A percentile compares a stretch with the other conserved stretches of the same genome.
phyloP scores from a whole-genome alignment of 2,329 filamentous ascomycete species.

The Diplodia mutila region DNA sequence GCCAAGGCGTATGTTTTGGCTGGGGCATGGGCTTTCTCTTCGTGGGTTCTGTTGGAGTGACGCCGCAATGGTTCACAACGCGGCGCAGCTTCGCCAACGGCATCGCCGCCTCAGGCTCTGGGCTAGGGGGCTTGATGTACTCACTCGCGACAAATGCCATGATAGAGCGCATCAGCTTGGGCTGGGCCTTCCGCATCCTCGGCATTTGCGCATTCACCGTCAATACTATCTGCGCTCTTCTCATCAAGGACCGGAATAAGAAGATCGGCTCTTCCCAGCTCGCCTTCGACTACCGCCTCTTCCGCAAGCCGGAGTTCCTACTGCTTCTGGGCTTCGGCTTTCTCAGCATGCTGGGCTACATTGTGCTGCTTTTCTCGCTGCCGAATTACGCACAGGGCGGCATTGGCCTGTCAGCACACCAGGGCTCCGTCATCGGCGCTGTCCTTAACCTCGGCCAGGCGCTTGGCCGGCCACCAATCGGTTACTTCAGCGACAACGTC shows the following conservation, averaged over 20 bases:
- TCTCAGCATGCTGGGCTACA: constrained; percentile 73
- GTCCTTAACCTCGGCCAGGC: constrained; percentile 70
- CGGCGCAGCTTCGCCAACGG: constrained; percentile 71
- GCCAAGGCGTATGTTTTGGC: constrained; percentile 77
- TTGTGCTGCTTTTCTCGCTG: constrained; percentile 76
- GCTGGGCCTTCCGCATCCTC: constrained; percentile 69
- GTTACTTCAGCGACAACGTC: constrained; percentile 70
- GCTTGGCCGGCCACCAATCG: constrained; percentile 71
- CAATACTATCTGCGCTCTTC: constrained; percentile 64
- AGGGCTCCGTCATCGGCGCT: constrained; percentile 73
- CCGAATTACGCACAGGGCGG: constrained; percentile 69
- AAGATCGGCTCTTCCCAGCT: constrained; percentile 48
- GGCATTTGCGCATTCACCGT: constrained; percentile 64
- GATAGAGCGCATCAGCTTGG: constrained; percentile 65
- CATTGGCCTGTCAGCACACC: constrained; percentile 67
- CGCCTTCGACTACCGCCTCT: constrained; percentile 67
- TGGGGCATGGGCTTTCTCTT: constrained; percentile 78
- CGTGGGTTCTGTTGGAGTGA: constrained; percentile 67
- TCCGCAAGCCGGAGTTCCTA: constrained; percentile 65
- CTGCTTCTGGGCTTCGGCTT: constrained; percentile 69
- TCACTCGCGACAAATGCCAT: constrained; percentile 70
- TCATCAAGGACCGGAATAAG: constrained; percentile 74
- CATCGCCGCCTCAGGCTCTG: constrained; percentile 69
- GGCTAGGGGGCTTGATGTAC: constrained; percentile 74
- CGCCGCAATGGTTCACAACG: constrained; percentile 75